Conservation (phyloP, 441 rosid species). For the Pelargonium exstipulatum region DNA sequence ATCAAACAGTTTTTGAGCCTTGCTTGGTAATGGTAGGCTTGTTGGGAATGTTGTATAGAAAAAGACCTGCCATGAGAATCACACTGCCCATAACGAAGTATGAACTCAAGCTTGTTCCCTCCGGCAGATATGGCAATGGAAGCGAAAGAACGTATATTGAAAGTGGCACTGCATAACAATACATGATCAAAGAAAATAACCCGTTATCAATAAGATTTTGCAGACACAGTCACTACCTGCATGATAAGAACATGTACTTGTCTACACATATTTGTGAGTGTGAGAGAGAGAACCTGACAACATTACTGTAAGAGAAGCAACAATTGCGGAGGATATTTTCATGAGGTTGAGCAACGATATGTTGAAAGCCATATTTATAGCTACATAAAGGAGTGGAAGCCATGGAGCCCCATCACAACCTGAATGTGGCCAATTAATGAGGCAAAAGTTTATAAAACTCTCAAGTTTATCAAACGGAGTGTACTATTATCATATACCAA, state of each 20-base stretch:
- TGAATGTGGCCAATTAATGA: slow-evolving; percentile 24
- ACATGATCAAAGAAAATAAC: not conserved
- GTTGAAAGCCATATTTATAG: slow-evolving; percentile 66
- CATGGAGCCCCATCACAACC: slow-evolving; percentile 72
- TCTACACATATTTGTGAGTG: too few relatives aligned
- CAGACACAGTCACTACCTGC: too few relatives aligned
- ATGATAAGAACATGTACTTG: too few relatives aligned
- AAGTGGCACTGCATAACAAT: slow-evolving; percentile 48
- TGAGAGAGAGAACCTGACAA: slow-evolving; percentile 46
- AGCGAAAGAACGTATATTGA: slow-evolving; percentile 60
- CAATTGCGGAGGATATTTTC: slow-evolving; percentile 67
- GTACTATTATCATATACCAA: not conserved
- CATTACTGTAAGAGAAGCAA: slow-evolving; percentile 58
- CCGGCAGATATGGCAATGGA: slow-evolving; percentile 74
- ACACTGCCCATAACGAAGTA: slow-evolving; percentile 44
- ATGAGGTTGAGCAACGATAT: slow-evolving; percentile 60
- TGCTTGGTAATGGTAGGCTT: slow-evolving; percentile 17
- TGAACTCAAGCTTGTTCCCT: slow-evolving; percentile 66
- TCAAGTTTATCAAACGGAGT: too few relatives aligned
- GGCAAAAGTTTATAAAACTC: too few relatives aligned
- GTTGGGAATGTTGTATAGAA: slow-evolving; percentile 48
- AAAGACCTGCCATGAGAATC: slow-evolving; percentile 59
- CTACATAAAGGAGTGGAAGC: slow-evolving; percentile 65
- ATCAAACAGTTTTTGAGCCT: slow-evolving; percentile 25
- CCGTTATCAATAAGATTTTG: slow-evolving; percentile 1